Evolutionary conservation across 2,329 filamentous ascomycete species (phyloP).

Genomic region (Fusarium bactridioides): DNA sequence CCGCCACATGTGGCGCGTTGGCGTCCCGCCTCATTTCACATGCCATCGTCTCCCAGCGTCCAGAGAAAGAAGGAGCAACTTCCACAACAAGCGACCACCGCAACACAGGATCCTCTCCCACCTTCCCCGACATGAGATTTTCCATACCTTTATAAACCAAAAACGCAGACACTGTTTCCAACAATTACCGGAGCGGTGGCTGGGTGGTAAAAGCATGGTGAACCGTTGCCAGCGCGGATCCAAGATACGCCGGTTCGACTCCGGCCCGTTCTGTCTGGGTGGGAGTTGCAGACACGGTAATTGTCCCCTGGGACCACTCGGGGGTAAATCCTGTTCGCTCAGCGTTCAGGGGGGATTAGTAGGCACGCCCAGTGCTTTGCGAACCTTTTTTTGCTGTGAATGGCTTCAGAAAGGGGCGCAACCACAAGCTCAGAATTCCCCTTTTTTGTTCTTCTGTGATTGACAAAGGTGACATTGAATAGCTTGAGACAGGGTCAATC

Average conservation of each 20-base stretch:
- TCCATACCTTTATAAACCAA: not conserved
- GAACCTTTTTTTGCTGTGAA: constrained; percentile 4
- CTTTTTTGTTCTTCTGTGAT: rapidly evolving
- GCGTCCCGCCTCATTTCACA: too few species aligned
- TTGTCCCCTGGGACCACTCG: not conserved
- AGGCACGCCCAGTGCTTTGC: constrained; percentile 18
- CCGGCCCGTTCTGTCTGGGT: not conserved
- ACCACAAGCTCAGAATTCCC: rapidly evolving
- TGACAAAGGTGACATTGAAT: not conserved
- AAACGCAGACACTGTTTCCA: not conserved
- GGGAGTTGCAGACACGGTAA: not conserved
- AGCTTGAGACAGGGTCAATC: rapidly evolving
- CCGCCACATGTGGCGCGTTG: too few species aligned
- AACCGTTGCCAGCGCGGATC: rapidly evolving
- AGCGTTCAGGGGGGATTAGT: constrained; percentile 15
- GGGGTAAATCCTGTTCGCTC: constrained; percentile 2
- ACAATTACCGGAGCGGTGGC: constrained; percentile 2
- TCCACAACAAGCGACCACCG: too few species aligned
- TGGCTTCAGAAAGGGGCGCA: not conserved
- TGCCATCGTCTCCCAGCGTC: too few species aligned
- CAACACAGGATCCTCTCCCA: too few species aligned
- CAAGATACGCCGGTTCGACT: not conserved
- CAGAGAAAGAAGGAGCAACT: not conserved
- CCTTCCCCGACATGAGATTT: not conserved
- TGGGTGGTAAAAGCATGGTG: constrained; percentile 8